Evolutionary conservation across 192 early-diverging fungal species (phyloP), one percentile per base, ranked within the genome.

Genomic region (Jimgerdemannia lactiflua): DNA sequence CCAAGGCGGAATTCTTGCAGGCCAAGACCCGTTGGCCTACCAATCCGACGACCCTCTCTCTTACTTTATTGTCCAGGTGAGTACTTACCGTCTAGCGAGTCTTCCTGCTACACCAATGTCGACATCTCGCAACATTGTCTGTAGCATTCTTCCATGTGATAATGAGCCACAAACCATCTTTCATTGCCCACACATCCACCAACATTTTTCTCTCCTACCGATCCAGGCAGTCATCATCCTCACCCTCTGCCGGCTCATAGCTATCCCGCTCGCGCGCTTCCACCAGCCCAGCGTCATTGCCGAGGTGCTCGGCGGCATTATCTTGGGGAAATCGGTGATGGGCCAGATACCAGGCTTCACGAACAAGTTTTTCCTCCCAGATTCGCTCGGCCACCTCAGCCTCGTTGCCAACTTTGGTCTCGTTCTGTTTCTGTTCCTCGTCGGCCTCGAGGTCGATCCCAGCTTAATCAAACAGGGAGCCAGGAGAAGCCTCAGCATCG

Each of bases 241-340:
- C 18, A 75, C 76, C 68, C 78, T 95, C 43, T 90, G 91, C 43
- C 89, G 96, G 42, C 18, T 93, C 59, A 76, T 98, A 9, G 88
- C 89, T 39, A 10, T 92, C 42, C 74, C 78, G 4, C 79, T 98
- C 29, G 79, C 78, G 17, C 83, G 85, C 42, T 71, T 96, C 8
- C 76, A 84, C 66, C 96, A 98, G 79, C 97, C 97, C 0, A 79
- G 86, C 3, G 97, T 97, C 44, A 97, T 98, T 67, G 92, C 96
- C 43, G 97, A 98, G 78, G 91, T 98, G 65, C 77, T 97, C 41
- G 95, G 92, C 39, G 96, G 96, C 9, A 95, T 97, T 69, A 77
- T 97, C 4, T 88, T 98, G 4, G 97, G 97, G 0, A 95, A 95
- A 3, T 92, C 95, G 2, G 94, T 89, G 2, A 85, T 98, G 42